Evolutionary conservation across 441 rosid genomes (phyloP).

Genomic region (Erysimum pusillum): DNA sequence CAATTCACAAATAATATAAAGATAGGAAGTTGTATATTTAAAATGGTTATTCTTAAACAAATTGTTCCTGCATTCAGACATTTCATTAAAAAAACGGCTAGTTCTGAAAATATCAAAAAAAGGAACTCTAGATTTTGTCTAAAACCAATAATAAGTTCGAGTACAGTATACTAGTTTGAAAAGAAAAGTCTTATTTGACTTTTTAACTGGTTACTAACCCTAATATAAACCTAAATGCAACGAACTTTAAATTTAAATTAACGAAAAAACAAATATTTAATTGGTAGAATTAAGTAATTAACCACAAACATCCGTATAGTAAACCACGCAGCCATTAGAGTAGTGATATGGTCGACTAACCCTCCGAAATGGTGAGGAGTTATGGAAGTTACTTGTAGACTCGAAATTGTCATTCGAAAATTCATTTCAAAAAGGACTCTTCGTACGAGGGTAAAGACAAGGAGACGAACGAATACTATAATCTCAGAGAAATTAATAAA

Average conservation of each 20-base stretch:
- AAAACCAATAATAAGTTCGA: not conserved
- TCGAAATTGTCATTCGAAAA: conserved; percentile 11
- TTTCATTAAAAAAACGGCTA: not conserved
- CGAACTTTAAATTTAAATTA: not conserved
- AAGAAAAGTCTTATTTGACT: not conserved
- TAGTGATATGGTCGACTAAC: conserved; percentile 23
- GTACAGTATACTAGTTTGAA: not conserved
- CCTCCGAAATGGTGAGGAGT: conserved; percentile 27
- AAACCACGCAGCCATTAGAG: conserved; percentile 20
- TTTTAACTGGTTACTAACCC: not conserved
- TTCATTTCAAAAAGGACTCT: conserved; percentile 21
- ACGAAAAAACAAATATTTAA: not conserved
- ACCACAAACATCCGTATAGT: not conserved
- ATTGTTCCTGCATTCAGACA: not conserved
- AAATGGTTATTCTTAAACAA: not conserved
- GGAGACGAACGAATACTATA: conserved; percentile 12
- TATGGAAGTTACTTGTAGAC: conserved; percentile 11
- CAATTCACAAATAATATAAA: not conserved
- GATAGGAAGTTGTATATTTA: not conserved
- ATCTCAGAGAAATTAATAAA: conserved; percentile 19
- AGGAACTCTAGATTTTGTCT: not conserved
- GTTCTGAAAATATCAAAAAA: not conserved
- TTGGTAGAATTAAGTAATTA: not conserved
- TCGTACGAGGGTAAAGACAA: conserved; percentile 27
- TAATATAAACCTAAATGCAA: not conserved